Base-by-base conservation (phyloP, 1,139 yeast species). In the Taphrina confusa region DNA sequence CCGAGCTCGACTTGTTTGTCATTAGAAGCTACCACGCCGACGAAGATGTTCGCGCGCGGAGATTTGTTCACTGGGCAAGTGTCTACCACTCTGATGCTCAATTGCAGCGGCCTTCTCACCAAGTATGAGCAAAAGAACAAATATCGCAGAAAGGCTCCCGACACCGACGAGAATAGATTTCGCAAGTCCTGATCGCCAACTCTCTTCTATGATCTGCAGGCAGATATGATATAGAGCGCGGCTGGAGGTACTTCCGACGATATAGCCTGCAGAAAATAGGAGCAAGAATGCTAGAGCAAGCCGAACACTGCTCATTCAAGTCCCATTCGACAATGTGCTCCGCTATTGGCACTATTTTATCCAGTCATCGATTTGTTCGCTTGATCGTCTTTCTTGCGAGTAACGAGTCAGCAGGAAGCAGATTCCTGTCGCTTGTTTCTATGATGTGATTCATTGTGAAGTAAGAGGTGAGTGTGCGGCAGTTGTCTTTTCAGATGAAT, bases 11-110 rank as follows among this genome's bases (percentile, higher is more conserved):
- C 22, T 23, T 44, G 11, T 33, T 18, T 14, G n/a, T 16, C 23
- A 30, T 63, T 55, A 67, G 50, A 67, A 66, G 34, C 69, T 67
- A 6, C 69, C 69, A n/a, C 69, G 64, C 12, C 69, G 66, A 27
- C 68, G 63, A 16, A 67, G 63, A 40, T 67, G 67, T 49, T 67
- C 69, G 8, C 66, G 61, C 27, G 69, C 69, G 1, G 66, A 60
- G 42, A 66, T 60, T n/a, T 36, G 14, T 9, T 45, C 49, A 6
- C 42, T 16, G 20, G 25, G 34, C 9, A 18, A 28, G 11, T 27
- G 16, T 6, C 37, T 33, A 22, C 49, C 49, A n/a, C 47, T 34
- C 25, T 20, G 22, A 12, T 45, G 34, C 39, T 60, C 62, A 12
- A 54, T 14, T 3, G 44, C 36, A 14, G 58, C 58, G 22, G 49